These are phyloP conservation scores for Trichoderma guizhouense DNA, from an alignment of 2,329 filamentous ascomycete genomes.

Conservation along the genomic window DNA sequence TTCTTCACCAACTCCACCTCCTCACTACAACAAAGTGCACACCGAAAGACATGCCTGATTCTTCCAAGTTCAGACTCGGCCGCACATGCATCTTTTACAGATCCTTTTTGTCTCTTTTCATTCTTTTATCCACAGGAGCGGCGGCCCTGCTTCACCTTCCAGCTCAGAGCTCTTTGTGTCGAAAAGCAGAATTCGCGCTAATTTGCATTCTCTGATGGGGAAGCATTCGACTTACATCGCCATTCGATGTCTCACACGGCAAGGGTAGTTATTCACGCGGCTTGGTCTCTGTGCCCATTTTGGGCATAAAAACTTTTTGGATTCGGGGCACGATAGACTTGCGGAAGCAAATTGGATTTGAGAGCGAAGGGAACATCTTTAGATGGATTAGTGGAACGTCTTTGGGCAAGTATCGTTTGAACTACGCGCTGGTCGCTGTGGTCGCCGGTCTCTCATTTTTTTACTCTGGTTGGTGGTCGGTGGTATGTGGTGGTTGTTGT, in stretches of 20 bases:
- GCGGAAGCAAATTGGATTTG: not conserved
- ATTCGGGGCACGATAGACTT: not conserved
- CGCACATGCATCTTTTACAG: not conserved
- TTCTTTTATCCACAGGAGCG: not conserved
- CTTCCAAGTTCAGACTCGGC: not conserved
- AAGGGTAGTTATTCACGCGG: not conserved
- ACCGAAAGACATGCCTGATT: not conserved
- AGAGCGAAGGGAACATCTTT: not conserved
- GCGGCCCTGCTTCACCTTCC: not conserved
- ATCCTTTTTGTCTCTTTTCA: not conserved
- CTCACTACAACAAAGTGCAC: not conserved
- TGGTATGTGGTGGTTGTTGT: not conserved
- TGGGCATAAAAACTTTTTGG: not conserved
- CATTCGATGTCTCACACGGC: not conserved
- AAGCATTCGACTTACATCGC: not conserved
- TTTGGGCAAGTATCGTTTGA: not conserved
- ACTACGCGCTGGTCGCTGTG: not conserved
- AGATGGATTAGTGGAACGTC: not conserved
- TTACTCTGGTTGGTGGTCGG: too few relatives aligned
- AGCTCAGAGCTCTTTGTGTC: not conserved
- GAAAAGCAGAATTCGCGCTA: not conserved
- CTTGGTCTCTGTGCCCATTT: not conserved
- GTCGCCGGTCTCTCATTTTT: not conserved
- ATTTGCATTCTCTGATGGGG: not conserved
- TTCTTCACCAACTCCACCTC: not conserved